phyloP scores from a whole-genome alignment of 75 land plant genomes.

The Pinus taeda region DNA sequence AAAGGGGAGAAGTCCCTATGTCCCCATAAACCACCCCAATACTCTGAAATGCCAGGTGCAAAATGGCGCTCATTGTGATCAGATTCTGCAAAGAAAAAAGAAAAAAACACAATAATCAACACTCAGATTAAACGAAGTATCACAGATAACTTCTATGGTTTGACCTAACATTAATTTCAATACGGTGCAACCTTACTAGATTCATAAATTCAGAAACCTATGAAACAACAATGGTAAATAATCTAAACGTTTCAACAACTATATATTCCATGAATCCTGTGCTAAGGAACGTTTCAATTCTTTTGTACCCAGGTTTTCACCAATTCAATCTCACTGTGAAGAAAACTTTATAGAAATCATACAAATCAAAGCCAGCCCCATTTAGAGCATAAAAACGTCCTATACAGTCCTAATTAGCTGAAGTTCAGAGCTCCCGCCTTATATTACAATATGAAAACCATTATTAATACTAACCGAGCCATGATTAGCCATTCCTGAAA shows the following conservation, averaged over 20 bases:
- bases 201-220: too few relatives aligned
- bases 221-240: too few relatives aligned
- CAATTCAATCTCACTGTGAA: too few relatives aligned
- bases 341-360: not conserved
- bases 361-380: too few relatives aligned
- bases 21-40: conserved; percentile 24
- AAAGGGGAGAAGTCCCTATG: conserved; percentile 71
- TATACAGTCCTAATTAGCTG: not conserved
- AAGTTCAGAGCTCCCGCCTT: not conserved
- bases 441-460: not conserved
- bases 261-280: not conserved
- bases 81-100: not conserved
- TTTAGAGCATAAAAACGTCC: not conserved
- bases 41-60: conserved; percentile 66
- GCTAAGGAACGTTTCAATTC: not conserved
- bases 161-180: too few relatives aligned
- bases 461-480: not conserved
- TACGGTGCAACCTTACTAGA: too few relatives aligned
- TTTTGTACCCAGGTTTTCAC: too few relatives aligned
- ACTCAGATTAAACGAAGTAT: conserved; percentile 7
- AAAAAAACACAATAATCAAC: conserved; percentile 8
- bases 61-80: conserved; percentile 15
- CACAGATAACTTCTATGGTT: too few relatives aligned
- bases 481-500: conserved; percentile 10
- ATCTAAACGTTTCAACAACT: not conserved